Evolutionary conservation across 1,284 basidiomycete species (phyloP).

Genomic region (Apiotrichum montevideense): DNA sequence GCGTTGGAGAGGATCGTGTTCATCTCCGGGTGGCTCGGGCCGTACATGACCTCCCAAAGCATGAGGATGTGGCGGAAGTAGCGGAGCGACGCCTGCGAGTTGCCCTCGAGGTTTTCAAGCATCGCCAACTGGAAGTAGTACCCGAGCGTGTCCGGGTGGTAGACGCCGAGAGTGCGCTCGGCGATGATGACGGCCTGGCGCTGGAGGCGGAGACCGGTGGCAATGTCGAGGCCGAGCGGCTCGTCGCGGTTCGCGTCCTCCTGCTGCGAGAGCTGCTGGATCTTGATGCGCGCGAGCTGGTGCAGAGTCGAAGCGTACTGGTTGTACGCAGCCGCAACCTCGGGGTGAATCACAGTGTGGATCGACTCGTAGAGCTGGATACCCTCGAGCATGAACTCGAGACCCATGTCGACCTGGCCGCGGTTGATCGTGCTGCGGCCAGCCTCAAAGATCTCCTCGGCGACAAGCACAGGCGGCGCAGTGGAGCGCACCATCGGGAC

Average conservation of each 20-base stretch:
- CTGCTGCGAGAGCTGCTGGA: slow-evolving; percentile 37
- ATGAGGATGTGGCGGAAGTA: slow-evolving; percentile 52
- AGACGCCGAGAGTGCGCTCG: slow-evolving; percentile 54
- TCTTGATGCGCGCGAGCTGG: slow-evolving; percentile 45
- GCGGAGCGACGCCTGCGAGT: slow-evolving; percentile 48
- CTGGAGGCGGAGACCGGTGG: slow-evolving; percentile 51
- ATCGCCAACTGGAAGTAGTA: slow-evolving; percentile 57
- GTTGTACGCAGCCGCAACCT: slow-evolving; percentile 53
- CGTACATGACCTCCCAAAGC: slow-evolving; percentile 53
- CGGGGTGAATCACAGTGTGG: slow-evolving; percentile 55
- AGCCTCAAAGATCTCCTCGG: slow-evolving; percentile 54
- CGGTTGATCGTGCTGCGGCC: slow-evolving; percentile 52
- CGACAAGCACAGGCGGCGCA: slow-evolving; percentile 49
- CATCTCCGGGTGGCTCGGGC: slow-evolving; percentile 51
- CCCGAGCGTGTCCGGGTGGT: slow-evolving; percentile 52
- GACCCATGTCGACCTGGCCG: slow-evolving; percentile 50
- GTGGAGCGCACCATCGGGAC: slow-evolving; percentile 53
- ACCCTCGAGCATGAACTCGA: slow-evolving; percentile 54
- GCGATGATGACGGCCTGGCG: slow-evolving; percentile 54
- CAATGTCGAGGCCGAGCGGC: slow-evolving; percentile 46
- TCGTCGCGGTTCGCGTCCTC: slow-evolving; percentile 41
- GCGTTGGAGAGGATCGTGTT: slow-evolving; percentile 48
- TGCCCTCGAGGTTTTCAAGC: slow-evolving; percentile 49
- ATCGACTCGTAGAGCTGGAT: slow-evolving; percentile 55
- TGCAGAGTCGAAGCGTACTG: slow-evolving; percentile 51